Evolutionary conservation across 2,329 filamentous ascomycete genomes (phyloP).

Genomic region (Nothophaeocryptopus gaeumannii): DNA sequence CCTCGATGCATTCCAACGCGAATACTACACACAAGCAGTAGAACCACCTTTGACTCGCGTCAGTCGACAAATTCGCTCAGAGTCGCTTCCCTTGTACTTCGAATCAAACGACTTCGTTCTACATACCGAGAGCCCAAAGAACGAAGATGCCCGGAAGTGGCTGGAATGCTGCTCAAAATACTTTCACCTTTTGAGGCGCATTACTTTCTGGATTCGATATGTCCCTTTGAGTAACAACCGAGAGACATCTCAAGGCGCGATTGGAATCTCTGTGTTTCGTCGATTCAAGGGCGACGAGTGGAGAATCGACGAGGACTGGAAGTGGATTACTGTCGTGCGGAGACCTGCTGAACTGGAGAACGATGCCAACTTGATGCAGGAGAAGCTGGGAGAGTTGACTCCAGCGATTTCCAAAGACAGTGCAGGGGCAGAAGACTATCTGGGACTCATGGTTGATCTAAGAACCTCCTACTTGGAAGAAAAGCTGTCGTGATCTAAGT

Average conservation of each 20-base stretch:
- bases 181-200: constrained; percentile 18
- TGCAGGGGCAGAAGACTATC: constrained; percentile 20
- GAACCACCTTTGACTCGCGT: constrained; percentile 31
- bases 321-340: constrained; percentile 31
- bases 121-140: constrained; percentile 31
- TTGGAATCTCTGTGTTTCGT: constrained; percentile 21
- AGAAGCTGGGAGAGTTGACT: constrained; percentile 15
- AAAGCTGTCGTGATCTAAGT: background rate
- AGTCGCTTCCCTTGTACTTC: constrained; percentile 32
- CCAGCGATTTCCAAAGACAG: constrained; percentile 10
- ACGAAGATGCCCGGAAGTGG: constrained; percentile 28
- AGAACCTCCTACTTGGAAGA: constrained; percentile 21
- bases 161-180: constrained; percentile 22
- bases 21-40: constrained; percentile 26
- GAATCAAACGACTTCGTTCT: constrained; percentile 31
- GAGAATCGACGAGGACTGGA: constrained; percentile 26
- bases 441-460: constrained; percentile 20
- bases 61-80: constrained; percentile 27
- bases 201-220: constrained; percentile 33
- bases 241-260: constrained; percentile 21
- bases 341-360: constrained; percentile 21
- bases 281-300: constrained; percentile 18
- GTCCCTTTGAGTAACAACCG: constrained; percentile 17
- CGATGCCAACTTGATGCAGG: constrained; percentile 26
- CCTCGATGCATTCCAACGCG: constrained; percentile 30